Conservation (phyloP, 2,329 filamentous ascomycete species). For the Phyllosticta capitalensis region DNA sequence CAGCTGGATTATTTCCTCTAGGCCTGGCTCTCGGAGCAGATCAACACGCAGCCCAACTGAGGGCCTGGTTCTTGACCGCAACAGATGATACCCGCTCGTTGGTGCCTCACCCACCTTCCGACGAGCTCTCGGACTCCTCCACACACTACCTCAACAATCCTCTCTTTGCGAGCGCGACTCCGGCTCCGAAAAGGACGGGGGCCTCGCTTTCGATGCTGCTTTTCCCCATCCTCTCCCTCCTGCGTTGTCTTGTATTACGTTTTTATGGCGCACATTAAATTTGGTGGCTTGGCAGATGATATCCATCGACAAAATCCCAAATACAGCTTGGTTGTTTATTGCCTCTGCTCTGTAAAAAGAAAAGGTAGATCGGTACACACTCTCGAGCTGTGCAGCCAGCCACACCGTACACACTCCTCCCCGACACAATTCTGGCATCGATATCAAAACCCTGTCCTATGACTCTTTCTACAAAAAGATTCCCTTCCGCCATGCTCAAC, state of each 20-base stretch:
- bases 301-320: neutral
- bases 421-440: neutral
- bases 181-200: neutral
- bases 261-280: neutral
- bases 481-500: neutral
- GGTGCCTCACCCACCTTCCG: neutral
- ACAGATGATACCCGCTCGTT: neutral
- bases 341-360: neutral
- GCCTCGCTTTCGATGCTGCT: neutral
- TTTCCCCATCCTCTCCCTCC: neutral
- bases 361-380: neutral
- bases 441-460: neutral
- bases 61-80: neutral
- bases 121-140: neutral
- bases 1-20: neutral
- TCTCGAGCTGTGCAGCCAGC: neutral
- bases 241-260: neutral
- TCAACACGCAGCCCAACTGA: constrained; percentile 11
- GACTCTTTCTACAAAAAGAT: neutral
- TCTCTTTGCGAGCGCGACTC: neutral
- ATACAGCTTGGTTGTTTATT: neutral
- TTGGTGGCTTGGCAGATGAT: neutral
- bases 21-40: constrained; percentile 11
- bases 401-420: neutral
- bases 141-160: neutral